Evolutionary conservation across 805 yeast genomes (phyloP), one percentile per base, ranked within the genome.

Genomic region (Monosporozyma yasuniensis): DNA sequence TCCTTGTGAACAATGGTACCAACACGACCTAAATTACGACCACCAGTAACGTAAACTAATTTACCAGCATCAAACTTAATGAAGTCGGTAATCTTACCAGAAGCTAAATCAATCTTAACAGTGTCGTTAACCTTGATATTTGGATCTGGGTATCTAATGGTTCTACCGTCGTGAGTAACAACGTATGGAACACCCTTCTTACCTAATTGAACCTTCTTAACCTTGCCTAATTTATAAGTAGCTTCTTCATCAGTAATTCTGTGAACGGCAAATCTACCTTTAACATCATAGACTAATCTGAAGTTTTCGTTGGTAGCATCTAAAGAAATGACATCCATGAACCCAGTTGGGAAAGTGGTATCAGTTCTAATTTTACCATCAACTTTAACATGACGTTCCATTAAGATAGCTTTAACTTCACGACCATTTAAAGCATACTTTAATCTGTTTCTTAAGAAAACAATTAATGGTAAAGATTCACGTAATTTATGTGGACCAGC

Each of bases 311-410:
- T 88, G 77, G 99, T 91, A 72, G 96, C 96, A 73, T 91, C 98
- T 70, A 91, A 79, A 63, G 96, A 66, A 77, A 91, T 88, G 66
- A 93, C 98, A 74, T 91, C 99, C 98, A 90, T 90, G 87, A 93
- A 91, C 71, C 99, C 99, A 71, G 98, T 86, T 75, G 99, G 99
- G 96, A 72, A 91, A 63, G 98, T 93, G 61, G 96, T 73, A 75
- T 93, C 98, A 66, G 99, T 91, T 88, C 98, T 90, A 67, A 91
- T 97, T 83, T 91, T 91, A 74, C 95, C 96, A 74, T 91, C 99
- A 66, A 93, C 98, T 80, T 90, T 85, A 70, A 90, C 96, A 66
- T 88, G 95, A 76, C 96, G 87, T 81, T 90, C 95, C 96, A 87
- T 87, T 74, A 91, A 79, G 76, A 90, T 91, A 66, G 96, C 96